A percentile compares a stretch with the other conserved stretches of the same genome.
phyloP scores from a whole-genome alignment of 805 yeast genomes.

The Kazachstania africana region DNA sequence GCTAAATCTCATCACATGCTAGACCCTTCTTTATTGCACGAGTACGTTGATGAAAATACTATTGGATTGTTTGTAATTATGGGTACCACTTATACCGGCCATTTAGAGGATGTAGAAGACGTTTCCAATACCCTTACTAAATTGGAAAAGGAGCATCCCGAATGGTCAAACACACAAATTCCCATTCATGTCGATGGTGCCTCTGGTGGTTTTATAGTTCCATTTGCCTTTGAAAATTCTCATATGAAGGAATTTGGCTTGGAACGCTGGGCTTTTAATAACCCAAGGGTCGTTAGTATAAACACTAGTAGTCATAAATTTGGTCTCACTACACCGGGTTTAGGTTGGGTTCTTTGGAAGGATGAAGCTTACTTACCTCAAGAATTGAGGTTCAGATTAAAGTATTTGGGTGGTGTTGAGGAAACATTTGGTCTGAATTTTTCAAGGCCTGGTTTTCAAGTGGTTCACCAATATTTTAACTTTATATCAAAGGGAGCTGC shows the following conservation, averaged over 20 bases:
- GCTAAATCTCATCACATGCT: constrained; percentile 50
- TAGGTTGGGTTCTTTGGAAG: constrained; percentile 88
- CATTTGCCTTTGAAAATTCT: constrained; percentile 63
- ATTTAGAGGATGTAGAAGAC: constrained; percentile 64
- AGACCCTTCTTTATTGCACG: constrained; percentile 47
- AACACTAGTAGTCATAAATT: constrained; percentile 90
- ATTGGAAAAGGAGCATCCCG: constrained; percentile 32
- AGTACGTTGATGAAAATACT: constrained; percentile 76
- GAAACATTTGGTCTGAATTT: constrained; percentile 80
- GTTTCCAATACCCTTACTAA: constrained; percentile 58
- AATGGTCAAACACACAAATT: constrained; percentile 35
- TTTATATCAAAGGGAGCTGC: constrained; percentile 56
- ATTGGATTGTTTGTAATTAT: constrained; percentile 81
- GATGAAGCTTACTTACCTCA: constrained; percentile 53
- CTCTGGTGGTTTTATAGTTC: constrained; percentile 81
- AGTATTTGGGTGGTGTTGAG: constrained; percentile 80
- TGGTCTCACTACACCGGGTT: constrained; percentile 82
- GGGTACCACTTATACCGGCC: constrained; percentile 91
- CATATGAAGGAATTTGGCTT: constrained; percentile 20
- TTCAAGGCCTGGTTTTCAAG: constrained; percentile 88
- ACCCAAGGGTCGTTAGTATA: constrained; percentile 69
- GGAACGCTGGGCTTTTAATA: constrained; percentile 62
- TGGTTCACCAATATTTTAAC: constrained; percentile 77
- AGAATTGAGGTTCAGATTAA: constrained; percentile 62
- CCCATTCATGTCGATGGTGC: constrained; percentile 95